Conservation (phyloP, 441 rosid species). For the Gossypium trilobum region DNA sequence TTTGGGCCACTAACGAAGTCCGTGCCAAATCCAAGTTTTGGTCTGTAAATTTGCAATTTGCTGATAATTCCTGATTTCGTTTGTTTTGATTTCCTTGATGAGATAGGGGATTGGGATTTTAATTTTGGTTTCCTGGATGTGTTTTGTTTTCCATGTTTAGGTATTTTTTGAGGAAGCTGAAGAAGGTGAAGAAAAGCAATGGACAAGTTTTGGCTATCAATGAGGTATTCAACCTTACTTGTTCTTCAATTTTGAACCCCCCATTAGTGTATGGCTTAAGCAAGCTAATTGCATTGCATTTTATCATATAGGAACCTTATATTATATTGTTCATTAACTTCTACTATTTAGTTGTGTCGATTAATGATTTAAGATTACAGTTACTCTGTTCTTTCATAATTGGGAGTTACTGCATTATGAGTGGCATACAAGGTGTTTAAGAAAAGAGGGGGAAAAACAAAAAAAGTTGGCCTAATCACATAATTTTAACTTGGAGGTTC, state of each 20-base stretch:
- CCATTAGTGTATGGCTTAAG: background rate
- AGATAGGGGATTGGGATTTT: background rate
- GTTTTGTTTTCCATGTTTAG: conserved; percentile 15
- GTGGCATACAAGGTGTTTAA: background rate
- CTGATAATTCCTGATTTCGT: background rate
- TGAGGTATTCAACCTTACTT: conserved; percentile 31
- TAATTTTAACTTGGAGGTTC: background rate
- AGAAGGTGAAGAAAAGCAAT: conserved; percentile 55
- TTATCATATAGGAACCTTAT: background rate
- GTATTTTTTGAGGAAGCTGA: conserved; percentile 51
- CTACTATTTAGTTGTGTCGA: background rate
- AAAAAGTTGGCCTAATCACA: background rate
- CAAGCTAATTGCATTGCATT: background rate
- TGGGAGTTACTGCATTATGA: background rate
- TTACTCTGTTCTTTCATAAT: background rate
- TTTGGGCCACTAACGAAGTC: conserved; percentile 37
- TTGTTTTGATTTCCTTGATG: background rate
- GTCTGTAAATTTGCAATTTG: conserved; percentile 10
- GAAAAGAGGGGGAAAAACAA: background rate
- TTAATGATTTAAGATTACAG: background rate
- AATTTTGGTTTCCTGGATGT: background rate
- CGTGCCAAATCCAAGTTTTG: conserved; percentile 40
- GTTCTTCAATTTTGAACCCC: background rate
- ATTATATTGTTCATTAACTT: background rate
- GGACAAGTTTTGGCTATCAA: conserved; percentile 60